Conservation (phyloP, 2,329 filamentous ascomycete species). For the Parastagonospora avenae region DNA sequence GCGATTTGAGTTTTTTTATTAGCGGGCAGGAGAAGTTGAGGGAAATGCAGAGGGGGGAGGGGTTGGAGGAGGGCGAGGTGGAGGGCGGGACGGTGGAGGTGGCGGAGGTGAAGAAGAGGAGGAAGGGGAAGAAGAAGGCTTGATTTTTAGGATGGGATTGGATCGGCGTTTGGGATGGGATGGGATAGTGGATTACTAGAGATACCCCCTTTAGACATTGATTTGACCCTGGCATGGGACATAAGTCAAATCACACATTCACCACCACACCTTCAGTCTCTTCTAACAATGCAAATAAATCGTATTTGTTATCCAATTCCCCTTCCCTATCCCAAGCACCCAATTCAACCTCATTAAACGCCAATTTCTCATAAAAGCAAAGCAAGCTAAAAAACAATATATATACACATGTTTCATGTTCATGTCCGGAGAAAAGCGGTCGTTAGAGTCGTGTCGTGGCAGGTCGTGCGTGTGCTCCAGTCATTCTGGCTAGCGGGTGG, state of each 20-base stretch:
- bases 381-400: background rate
- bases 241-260: too few relatives aligned
- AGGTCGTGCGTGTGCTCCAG: constrained; percentile 5
- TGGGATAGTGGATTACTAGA: background rate
- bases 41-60: constrained; percentile 69
- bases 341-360: background rate
- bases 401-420: constrained; percentile 9
- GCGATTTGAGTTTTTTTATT: constrained; percentile 87
- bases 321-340: background rate
- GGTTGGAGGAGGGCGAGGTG: constrained; percentile 67
- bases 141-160: constrained; percentile 1
- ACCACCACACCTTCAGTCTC: too few relatives aligned
- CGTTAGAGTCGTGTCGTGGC: constrained; percentile 8
- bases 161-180: background rate
- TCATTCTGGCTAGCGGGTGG: background rate
- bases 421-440: constrained; percentile 7
- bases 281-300: background rate
- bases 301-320: background rate
- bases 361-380: background rate
- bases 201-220: background rate
- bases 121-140: constrained; percentile 35
- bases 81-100: constrained; percentile 44
- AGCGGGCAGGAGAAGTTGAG: constrained; percentile 80
- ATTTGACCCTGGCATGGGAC: background rate
- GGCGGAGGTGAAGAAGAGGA: constrained; percentile 27